A percentile compares a stretch with the other conserved stretches of the same genome.
Conservation (phyloP, 495 filamentous ascomycete species). For the Beverwykella pulmonaria region DNA sequence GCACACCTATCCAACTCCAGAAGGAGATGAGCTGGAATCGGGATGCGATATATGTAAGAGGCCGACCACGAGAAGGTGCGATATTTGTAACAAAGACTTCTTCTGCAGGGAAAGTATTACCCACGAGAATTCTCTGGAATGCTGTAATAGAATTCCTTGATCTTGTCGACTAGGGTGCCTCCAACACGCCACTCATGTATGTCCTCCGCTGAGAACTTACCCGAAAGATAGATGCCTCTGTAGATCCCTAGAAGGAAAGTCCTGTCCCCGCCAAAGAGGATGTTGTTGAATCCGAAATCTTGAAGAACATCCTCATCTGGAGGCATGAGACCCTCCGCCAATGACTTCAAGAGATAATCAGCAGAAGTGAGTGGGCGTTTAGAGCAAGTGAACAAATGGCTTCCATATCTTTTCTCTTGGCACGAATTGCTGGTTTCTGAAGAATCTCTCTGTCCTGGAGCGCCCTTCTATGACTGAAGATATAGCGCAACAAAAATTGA, state of each 20-base stretch:
- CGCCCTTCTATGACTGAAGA: conserved; percentile 35
- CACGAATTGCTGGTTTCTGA: conserved; percentile 36
- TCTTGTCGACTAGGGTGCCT: conserved; percentile 13
- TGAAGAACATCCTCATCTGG: conserved; percentile 10
- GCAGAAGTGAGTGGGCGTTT: conserved; percentile 19
- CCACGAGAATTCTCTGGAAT: conserved; percentile 3
- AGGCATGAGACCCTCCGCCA: conserved; percentile 4
- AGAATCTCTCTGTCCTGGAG: conserved; percentile 35
- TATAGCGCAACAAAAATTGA: conserved; percentile 38
- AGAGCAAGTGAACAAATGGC: conserved; percentile 4
- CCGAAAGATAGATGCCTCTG: neutral
- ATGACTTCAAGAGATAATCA: conserved; percentile 12
- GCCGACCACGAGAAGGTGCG: conserved; percentile 40
- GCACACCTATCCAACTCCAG: conserved; percentile 30
- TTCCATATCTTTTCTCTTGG: conserved; percentile 9
- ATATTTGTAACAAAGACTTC: conserved; percentile 39
- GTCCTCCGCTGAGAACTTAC: neutral
- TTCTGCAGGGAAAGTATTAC: conserved; percentile 34
- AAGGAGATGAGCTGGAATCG: conserved; percentile 31
- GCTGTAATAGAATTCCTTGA: conserved; percentile 12
- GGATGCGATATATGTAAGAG: conserved; percentile 17
- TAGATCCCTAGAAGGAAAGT: conserved; percentile 6
- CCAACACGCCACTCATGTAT: conserved; percentile 11
- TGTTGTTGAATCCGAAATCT: conserved; percentile 21
- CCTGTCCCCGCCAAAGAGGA: neutral